These are phyloP conservation scores for Mortierella sp. DNA, from an alignment of 371 early-diverging fungal genomes.

Conservation along the genomic window DNA sequence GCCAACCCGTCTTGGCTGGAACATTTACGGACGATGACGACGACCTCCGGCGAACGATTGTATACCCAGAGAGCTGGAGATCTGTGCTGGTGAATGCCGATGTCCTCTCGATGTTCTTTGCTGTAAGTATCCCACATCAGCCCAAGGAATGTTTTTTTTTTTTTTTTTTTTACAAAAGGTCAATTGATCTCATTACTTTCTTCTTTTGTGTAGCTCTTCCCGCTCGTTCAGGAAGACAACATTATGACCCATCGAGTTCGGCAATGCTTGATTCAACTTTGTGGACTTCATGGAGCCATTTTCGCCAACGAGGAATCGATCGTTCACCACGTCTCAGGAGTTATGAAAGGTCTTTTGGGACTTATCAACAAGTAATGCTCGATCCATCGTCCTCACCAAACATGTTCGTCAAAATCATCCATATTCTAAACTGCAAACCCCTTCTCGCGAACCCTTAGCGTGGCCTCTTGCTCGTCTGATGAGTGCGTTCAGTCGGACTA, in stretches of 20 bases:
- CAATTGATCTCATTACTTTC: not conserved
- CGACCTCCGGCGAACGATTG: slow-evolving; percentile 56
- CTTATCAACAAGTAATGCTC: slow-evolving; percentile 68
- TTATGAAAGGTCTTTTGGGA: slow-evolving; percentile 65
- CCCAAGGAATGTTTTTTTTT: not conserved
- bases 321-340: slow-evolving; percentile 59
- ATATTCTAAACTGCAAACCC: no score
- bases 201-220: slow-evolving; percentile 42
- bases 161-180: not conserved
- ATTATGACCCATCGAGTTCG: slow-evolving; percentile 64
- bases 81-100: slow-evolving; percentile 61
- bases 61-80: slow-evolving; percentile 63
- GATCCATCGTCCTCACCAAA: slow-evolving; percentile 52
- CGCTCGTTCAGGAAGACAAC: slow-evolving; percentile 61
- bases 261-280: slow-evolving; percentile 76
- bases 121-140: slow-evolving; percentile 33
- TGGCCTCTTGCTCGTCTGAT: slow-evolving; percentile 46
- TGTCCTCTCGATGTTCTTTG: slow-evolving; percentile 68
- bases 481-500: slow-evolving; percentile 49
- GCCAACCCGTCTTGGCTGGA: slow-evolving; percentile 37
- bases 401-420: no score
- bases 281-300: slow-evolving; percentile 74
- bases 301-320: slow-evolving; percentile 61
- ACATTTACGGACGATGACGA: slow-evolving; percentile 61
- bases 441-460: slow-evolving; percentile 2